Base-by-base conservation (phyloP, 2,329 filamentous ascomycete species). In the Rhinocladiella similis region DNA sequence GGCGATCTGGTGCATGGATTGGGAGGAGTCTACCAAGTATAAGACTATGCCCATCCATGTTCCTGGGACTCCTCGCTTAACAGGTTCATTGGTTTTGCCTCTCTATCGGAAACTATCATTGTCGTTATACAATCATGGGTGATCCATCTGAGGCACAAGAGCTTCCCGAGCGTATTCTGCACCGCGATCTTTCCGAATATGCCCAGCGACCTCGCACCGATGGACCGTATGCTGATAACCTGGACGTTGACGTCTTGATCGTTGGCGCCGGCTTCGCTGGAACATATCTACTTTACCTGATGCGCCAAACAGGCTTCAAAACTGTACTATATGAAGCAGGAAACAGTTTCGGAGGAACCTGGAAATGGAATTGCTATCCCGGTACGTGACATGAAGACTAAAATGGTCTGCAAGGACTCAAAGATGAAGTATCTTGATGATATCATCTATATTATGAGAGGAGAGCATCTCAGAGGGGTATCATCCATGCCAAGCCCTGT, bases 321-420 rank as follows among this genome's bases (percentile, higher is more conserved):
- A 69, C 73, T 1, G 73, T 76, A 19, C 71, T 84, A n/a, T 80
- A 79, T 59, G 83, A 85, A 60, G 79, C 80, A 0, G 82, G 77
- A 7, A 73, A 73, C 7, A 75, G 77, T 42, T 67, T 75, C 0
- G 62, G 62, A 12, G 72, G 72, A 14, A 69, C 71, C 3, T 74
- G 72, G 72, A 68, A 69, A 54, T 72, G 70, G 69, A 70, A 69
- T 53, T 61, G 66, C 20, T 74, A 73, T 62, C 29, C 29, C 6
- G 29, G 29, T 33, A 33, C 6, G 29, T 33, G 29, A 33, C 5
- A 12, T 10, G 10, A 33, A 33, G 29, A 33, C 3, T 33, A 12
- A 12, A 3, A 9, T 33, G 7, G 6, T 10, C 29, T 12, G 10
- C 5, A 33, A 12, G 10, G 29, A 33, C 10, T 33, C 29, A 33